Evolutionary conservation across 2,329 filamentous ascomycete genomes (phyloP).

Genomic region (Xylaria sp.): DNA sequence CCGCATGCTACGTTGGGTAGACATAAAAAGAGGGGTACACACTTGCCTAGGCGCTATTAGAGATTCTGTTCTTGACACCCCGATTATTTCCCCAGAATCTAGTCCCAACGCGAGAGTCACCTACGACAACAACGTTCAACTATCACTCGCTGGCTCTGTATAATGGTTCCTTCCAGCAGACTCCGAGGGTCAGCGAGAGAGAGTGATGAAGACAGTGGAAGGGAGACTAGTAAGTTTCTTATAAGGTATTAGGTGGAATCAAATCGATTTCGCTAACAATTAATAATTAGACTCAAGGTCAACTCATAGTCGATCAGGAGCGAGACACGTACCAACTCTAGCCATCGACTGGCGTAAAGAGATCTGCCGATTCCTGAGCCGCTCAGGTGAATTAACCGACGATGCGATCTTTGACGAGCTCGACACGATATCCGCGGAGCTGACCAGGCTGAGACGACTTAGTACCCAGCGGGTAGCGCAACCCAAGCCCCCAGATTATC

Average conservation of each 20-base stretch:
- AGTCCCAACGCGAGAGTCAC: background rate
- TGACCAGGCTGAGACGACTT: constrained; percentile 1
- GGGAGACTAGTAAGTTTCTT: constrained; percentile 1
- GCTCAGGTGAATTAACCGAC: background rate
- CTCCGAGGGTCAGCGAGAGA: background rate
- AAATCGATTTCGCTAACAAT: background rate
- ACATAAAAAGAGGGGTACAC: background rate
- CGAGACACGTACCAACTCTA: constrained; percentile 2
- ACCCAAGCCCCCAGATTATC: constrained; percentile 4
- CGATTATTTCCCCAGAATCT: background rate
- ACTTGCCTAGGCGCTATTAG: background rate
- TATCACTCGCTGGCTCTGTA: background rate
- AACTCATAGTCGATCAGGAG: background rate
- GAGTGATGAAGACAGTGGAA: background rate
- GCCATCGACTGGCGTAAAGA: constrained; percentile 15
- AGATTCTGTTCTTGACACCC: background rate
- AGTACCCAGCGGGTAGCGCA: background rate
- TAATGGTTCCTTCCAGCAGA: constrained; percentile 2
- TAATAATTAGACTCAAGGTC: constrained; percentile 1
- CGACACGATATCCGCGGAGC: background rate
- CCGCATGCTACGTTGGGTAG: background rate
- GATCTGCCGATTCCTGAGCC: constrained; percentile 7
- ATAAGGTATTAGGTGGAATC: background rate
- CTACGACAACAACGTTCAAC: background rate
- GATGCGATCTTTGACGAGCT: constrained; percentile 15